Base-by-base conservation (phyloP, 208 protist genomes). In the Angomonas deanei region DNA sequence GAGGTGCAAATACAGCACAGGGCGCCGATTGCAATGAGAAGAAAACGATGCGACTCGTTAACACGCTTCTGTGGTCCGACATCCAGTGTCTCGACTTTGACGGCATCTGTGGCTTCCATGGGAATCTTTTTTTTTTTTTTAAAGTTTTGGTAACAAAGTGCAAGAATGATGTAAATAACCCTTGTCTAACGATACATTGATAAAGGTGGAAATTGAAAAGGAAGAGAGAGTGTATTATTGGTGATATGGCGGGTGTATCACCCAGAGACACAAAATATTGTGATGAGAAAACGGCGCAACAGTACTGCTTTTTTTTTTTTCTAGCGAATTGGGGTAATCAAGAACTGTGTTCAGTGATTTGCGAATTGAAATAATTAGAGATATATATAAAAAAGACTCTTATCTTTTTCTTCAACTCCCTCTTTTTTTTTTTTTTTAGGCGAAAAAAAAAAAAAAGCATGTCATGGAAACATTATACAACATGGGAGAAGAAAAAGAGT, bases 1-100 rank as follows among this genome's bases (percentile, higher is more conserved):
- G 75, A 81, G 31, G 66, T 52, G 10, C 38, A 61, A 26, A 77
- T 64, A 52, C 65, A 81, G 61, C 70, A 65, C 1, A 72, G 61
- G 49, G 57, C 58, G 47, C 54, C 74, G n/a, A 63, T 54, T 8
- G 71, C 58, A 17, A 80, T 47, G 30, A 75, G 24, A 26, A 27
- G 32, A 53, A 80, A 80, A 11, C 74, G 68, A 8, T 56, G 23
- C 13, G 58, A 26, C 49, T 80, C 74, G 27, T 19, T 33, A 23
- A 66, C 38, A 19, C 32, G 49, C 27, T 72, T 54, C 42, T 68
- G 58, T 15, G 36, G 36, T 15, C 36, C 36, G 8, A n/a, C 11
- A 15, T 8, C 36, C 11, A 42, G 36, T n/a, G n/a, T n/a, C n/a
- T n/a, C n/a, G 11, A 42, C 36, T 8, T 42, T 8, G 36, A 42